A percentile compares a stretch with the other conserved stretches of the same genome.
phyloP scores from a whole-genome alignment of 2,329 filamentous ascomycete species.

The Penicillium thymicola region DNA sequence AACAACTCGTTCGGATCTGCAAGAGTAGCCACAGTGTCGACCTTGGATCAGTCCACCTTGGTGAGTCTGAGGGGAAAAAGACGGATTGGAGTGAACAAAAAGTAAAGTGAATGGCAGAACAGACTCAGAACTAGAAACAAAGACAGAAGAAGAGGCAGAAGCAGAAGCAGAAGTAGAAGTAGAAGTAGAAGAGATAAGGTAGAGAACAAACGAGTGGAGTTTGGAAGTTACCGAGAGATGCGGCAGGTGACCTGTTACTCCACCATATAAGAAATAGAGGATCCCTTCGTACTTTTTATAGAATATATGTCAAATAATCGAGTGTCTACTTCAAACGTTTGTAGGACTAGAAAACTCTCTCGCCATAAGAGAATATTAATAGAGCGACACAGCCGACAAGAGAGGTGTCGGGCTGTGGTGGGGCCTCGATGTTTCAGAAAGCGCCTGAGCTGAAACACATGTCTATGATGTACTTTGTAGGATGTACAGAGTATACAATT shows the following conservation, averaged over 20 bases:
- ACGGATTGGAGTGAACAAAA: conserved; percentile 6
- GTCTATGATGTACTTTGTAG: not conserved
- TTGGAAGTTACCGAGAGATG: conserved; percentile 12
- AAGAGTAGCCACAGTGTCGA: conserved; percentile 38
- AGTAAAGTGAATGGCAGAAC: not conserved
- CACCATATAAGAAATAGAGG: conserved; percentile 1
- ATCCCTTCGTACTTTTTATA: not conserved
- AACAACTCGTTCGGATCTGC: conserved; percentile 43
- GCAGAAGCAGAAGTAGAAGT: conserved; percentile 5
- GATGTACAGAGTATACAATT: not conserved
- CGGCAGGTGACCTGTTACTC: conserved; percentile 9
- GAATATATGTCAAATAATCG: not conserved
- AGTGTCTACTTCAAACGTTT: not conserved
- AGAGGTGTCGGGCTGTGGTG: conserved; percentile 21
- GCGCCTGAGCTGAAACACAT: conserved; percentile 17
- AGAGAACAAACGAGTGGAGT: conserved; percentile 14
- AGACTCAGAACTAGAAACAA: not conserved
- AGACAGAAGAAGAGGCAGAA: not conserved
- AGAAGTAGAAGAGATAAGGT: conserved; percentile 13
- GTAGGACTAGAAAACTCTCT: not conserved
- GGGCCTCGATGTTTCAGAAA: conserved; percentile 26
- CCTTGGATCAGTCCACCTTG: conserved; percentile 12
- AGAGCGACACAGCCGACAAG: conserved; percentile 21
- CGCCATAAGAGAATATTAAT: conserved; percentile 20
- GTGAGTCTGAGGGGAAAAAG: conserved; percentile 7